These are phyloP conservation scores for Teratosphaeria viscida DNA, from an alignment of 2,329 filamentous ascomycete species.

Conservation along the genomic window DNA sequence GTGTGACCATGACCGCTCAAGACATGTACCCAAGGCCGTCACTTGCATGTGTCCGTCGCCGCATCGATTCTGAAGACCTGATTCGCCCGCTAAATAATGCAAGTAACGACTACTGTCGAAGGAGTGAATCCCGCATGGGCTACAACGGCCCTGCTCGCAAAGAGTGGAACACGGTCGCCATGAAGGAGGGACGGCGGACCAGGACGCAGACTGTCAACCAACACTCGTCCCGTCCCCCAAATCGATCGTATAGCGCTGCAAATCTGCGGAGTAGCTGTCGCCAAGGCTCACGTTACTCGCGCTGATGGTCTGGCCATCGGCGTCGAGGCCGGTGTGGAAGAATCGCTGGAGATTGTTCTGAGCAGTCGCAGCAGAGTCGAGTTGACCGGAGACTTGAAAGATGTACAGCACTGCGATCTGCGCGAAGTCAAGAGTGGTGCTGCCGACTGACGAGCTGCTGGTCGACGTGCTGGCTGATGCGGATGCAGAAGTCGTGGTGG, in stretches of 20 bases:
- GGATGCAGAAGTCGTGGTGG: slow-evolving; percentile 7
- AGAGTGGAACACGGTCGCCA: not conserved
- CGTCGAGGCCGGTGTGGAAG: slow-evolving; percentile 14
- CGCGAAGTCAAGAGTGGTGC: slow-evolving; percentile 34
- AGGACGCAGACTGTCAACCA: slow-evolving; percentile 2
- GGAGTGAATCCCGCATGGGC: not conserved
- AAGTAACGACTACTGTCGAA: no score
- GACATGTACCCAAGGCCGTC: no score
- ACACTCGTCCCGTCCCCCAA: slow-evolving; percentile 18
- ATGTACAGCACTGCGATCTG: slow-evolving; percentile 36
- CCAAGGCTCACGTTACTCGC: slow-evolving; percentile 19
- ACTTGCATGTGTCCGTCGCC: no score
- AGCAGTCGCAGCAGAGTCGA: slow-evolving; percentile 32
- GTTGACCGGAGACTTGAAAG: slow-evolving; percentile 30
- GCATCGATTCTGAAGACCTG: no score
- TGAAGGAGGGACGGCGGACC: not conserved
- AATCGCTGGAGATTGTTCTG: slow-evolving; percentile 32
- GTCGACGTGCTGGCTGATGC: slow-evolving; percentile 10
- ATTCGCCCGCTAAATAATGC: no score
- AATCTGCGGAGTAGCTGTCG: slow-evolving; percentile 17
- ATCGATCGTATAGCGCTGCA: slow-evolving; percentile 9
- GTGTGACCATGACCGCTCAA: no score
- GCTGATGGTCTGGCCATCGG: slow-evolving; percentile 9
- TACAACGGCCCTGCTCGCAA: not conserved
- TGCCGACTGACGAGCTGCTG: slow-evolving; percentile 4